Base-by-base conservation (phyloP, 1,284 basidiomycete genomes). In the Lignosus rhinocerotis region DNA sequence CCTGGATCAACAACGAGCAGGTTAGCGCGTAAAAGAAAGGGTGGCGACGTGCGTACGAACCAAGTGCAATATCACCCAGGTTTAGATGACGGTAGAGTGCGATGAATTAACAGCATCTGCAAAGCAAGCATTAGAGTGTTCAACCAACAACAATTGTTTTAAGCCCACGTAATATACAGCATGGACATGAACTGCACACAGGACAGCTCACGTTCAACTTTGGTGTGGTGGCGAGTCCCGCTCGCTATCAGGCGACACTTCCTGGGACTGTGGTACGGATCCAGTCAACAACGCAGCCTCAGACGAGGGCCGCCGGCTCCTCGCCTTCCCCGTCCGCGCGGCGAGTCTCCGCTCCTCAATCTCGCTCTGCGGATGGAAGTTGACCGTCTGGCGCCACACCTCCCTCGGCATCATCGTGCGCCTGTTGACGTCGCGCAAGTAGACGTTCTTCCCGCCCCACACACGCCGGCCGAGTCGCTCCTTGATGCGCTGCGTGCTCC, bases 401-500 rank as follows among this genome's bases (percentile, higher is more conserved):
- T 70, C 66, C 43, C 72, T 72, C 19, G 69, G 61, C 21, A 81
- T 58, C 10, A 58, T 36, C 10, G 68, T 58, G 30, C 80, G 77
- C 16, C 51, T 10, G 4, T 52, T 55, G n/a, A 64, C 61, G 17
- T 69, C 66, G 21, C 67, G 69, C 47, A 90, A 51, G 64, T 79
- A 92, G 3, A 91, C 64, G 56, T 83, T 74, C 69, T 82, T 83
- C 32, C 70, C 76, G 8, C 60, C 68, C 88, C 87, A 91, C 3
- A 92, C 82, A 17, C 90, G 82, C 14, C 90, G 81, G 3, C 87
- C 87, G 12, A 90, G 72, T 32, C 80, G 77, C 72, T 92, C 88
- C 72, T 89, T 89, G 17, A 83, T 55, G 25, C 88, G 81, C 59
- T 85, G 80, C 1, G 75, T 73, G 21, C 75, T 80, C n/a, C 87